Conservation (phyloP, 176 grass and related monocot species). For the Dendrocalamus sinicus region DNA sequence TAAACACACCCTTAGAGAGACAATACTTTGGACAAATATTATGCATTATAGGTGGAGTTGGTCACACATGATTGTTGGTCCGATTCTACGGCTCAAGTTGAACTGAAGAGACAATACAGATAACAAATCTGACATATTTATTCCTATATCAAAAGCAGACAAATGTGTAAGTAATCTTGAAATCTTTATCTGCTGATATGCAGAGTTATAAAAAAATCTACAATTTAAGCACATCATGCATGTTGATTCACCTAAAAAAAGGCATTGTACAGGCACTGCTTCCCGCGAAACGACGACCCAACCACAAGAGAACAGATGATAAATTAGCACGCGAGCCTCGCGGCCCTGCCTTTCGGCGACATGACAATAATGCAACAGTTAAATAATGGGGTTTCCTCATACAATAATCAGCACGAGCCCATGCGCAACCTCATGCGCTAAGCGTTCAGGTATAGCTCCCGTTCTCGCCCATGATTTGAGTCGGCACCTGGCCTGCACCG, state of each 20-base stretch:
- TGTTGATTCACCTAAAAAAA: no score
- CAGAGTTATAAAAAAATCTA: background rate
- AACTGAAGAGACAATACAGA: background rate
- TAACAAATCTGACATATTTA: background rate
- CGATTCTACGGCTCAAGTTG: background rate
- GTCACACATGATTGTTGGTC: background rate
- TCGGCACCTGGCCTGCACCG: no score
- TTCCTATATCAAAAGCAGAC: background rate
- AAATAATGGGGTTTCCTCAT: background rate
- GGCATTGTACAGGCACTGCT: background rate
- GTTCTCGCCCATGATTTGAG: no score
- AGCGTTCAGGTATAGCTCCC: no score
- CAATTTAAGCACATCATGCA: background rate
- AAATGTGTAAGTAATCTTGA: background rate
- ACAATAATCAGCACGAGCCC: background rate
- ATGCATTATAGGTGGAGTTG: no score
- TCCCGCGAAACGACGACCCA: background rate
- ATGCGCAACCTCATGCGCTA: background rate
- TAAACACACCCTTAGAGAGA: no score
- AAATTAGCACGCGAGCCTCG: background rate
- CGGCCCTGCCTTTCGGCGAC: background rate
- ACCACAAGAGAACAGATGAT: background rate
- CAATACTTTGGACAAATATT: no score
- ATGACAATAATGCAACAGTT: background rate
- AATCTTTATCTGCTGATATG: background rate